Percentiles rank a stretch among this genome's conserved stretches.
These are phyloP conservation scores for Strigomonas galati DNA, from an alignment of 208 protist species.

Conservation along the genomic window DNA sequence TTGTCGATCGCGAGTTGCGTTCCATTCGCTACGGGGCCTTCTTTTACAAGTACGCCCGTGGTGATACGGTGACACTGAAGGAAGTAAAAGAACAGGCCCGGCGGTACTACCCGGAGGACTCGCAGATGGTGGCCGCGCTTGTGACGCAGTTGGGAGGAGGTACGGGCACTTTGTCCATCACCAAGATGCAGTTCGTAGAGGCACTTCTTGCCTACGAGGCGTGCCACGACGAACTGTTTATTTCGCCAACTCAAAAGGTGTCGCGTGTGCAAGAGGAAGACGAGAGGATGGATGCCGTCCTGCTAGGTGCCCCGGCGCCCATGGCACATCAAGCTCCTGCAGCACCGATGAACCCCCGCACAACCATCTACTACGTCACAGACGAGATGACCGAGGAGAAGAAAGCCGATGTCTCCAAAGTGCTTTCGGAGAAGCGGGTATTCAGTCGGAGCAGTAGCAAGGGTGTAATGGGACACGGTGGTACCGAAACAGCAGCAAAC, in stretches of 20 bases:
- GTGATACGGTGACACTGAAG: constrained; percentile 25
- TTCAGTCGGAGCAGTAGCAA: background rate
- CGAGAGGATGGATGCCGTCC: background rate
- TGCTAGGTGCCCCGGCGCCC: too few relatives aligned
- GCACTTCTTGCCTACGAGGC: constrained; percentile 47
- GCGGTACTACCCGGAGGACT: constrained; percentile 58
- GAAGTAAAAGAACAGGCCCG: constrained; percentile 51
- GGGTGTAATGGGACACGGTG: background rate
- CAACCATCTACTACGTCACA: background rate
- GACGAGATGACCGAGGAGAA: constrained; percentile 4
- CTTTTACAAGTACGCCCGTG: constrained; percentile 77
- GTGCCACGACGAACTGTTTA: constrained; percentile 46
- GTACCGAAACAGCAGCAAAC: background rate
- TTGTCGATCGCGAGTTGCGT: constrained; percentile 28
- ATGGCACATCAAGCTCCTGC: too few relatives aligned
- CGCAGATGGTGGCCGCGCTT: constrained; percentile 50
- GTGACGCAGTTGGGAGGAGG: background rate
- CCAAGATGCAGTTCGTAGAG: constrained; percentile 51
- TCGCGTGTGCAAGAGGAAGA: background rate
- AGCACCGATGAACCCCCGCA: too few relatives aligned
- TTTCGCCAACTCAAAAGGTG: constrained; percentile 36
- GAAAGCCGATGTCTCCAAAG: background rate
- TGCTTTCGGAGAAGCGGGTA: background rate
- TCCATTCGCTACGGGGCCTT: constrained; percentile 66
- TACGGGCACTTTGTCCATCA: constrained; percentile 22